Evolutionary conservation across 129 eudicot genomes (phyloP).

Genomic region (Flaveria sonorensis): DNA sequence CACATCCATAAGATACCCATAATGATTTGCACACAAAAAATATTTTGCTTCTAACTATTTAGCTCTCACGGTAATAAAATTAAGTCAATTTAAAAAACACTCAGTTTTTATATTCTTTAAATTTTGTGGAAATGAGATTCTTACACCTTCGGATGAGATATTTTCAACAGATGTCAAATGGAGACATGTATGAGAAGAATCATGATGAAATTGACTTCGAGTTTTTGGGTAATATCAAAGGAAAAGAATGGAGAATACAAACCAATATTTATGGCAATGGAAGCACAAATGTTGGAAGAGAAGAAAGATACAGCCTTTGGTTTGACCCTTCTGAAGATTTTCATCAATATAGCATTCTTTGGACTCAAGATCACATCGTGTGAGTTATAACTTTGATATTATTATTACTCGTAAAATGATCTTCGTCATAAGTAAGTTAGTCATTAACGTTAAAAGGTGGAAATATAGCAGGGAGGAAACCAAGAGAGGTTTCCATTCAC

Average conservation of each 20-base stretch:
- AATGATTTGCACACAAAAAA: too few species aligned
- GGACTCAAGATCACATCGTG: constrained; percentile 61
- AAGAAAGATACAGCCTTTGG: constrained; percentile 67
- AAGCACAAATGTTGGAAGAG: constrained; percentile 71
- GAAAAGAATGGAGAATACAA: constrained; percentile 72
- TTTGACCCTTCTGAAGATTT: constrained; percentile 65
- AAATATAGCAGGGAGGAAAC: too few species aligned
- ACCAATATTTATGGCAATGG: constrained; percentile 77
- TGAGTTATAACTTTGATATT: constrained; percentile 12
- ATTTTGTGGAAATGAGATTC: neutral
- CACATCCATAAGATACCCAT: too few species aligned
- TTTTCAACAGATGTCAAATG: constrained; percentile 65
- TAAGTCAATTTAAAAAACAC: too few species aligned
- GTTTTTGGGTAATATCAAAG: constrained; percentile 70
- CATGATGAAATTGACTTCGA: constrained; percentile 74
- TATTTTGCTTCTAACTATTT: too few species aligned
- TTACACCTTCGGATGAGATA: constrained; percentile 6
- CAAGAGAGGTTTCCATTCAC: too few species aligned
- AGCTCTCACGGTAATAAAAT: too few species aligned
- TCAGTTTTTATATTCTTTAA: neutral
- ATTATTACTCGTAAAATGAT: neutral
- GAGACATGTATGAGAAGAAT: constrained; percentile 58
- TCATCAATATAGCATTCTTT: constrained; percentile 62
- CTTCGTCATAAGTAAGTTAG: neutral
- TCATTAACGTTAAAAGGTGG: neutral